phyloP scores from a whole-genome alignment of 2,329 filamentous ascomycete genomes.

The Monosporascus sp. region DNA sequence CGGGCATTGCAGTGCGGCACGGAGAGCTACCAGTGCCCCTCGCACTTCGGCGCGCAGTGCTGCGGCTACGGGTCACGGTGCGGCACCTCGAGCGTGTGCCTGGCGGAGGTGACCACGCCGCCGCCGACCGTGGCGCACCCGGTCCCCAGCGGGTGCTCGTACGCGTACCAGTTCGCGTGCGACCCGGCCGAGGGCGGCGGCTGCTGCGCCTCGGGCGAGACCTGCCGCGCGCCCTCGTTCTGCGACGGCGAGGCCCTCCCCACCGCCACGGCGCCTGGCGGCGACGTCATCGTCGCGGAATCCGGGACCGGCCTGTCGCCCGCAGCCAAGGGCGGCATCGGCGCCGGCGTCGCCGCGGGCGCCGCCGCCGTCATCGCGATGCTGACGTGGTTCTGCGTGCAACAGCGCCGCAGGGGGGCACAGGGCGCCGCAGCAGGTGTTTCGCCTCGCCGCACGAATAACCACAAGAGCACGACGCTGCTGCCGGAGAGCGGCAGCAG shows the following conservation, averaged over 20 bases:
- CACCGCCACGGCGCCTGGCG: constrained; percentile 25
- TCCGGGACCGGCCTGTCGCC: constrained; percentile 31
- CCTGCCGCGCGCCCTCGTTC: constrained; percentile 12
- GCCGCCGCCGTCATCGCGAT: constrained; percentile 35
- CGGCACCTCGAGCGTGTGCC: constrained; percentile 28
- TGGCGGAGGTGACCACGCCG: constrained; percentile 16
- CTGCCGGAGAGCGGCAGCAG: too few species aligned
- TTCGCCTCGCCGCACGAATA: too few species aligned
- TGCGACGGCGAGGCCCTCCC: constrained; percentile 31
- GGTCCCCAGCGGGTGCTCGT: constrained; percentile 37
- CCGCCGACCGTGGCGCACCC: constrained; percentile 25
- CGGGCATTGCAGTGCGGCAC: constrained; percentile 11
- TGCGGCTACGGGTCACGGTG: constrained; percentile 42
- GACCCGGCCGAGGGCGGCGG: constrained; percentile 35
- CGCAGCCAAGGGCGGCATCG: constrained; percentile 53
- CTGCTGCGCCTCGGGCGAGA: constrained; percentile 42
- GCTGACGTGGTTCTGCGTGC: constrained; percentile 42
- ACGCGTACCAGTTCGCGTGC: constrained; percentile 37
- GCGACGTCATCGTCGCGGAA: constrained; percentile 25
- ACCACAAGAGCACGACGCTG: too few species aligned
- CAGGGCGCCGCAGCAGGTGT: too few species aligned
- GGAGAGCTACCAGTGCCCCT: constrained; percentile 37
- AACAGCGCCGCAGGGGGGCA: constrained; percentile 24
- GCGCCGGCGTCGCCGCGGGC: constrained; percentile 43
- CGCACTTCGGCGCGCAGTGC: constrained; percentile 40